A percentile compares a stretch with the other conserved stretches of the same genome.
Conservation (phyloP, 1,284 basidiomycete species). For the Malassezia dermatis region DNA sequence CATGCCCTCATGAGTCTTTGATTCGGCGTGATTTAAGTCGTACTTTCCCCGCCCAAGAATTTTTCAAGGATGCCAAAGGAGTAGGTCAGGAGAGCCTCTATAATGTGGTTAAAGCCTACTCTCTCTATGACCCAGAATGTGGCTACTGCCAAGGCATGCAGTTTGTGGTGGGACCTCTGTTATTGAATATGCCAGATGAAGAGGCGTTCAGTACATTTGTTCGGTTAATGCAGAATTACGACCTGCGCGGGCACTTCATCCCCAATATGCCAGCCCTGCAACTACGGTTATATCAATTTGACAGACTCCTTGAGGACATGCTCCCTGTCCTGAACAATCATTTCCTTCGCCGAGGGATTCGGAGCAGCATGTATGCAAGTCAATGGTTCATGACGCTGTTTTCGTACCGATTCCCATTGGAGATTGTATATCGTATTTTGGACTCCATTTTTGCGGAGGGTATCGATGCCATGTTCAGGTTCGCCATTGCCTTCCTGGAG, state of each 20-base stretch:
- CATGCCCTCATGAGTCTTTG: constrained; percentile 80
- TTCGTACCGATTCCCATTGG: constrained; percentile 70
- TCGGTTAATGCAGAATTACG: constrained; percentile 95
- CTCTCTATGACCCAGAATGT: constrained; percentile 84
- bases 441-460: constrained; percentile 91
- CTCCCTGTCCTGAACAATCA: constrained; percentile 82
- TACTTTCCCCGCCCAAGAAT: constrained; percentile 95
- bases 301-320: constrained; percentile 81
- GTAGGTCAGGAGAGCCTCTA: constrained; percentile 92
- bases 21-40: constrained; percentile 77
- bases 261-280: constrained; percentile 95
- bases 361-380: constrained; percentile 77
- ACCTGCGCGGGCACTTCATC: constrained; percentile 85
- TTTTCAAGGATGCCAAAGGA: constrained; percentile 74
- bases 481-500: constrained; percentile 74
- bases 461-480: constrained; percentile 91
- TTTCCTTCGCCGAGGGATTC: constrained; percentile 80
- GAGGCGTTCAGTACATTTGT: constrained; percentile 93
- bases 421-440: constrained; percentile 87
- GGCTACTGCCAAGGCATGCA: constrained; percentile 86
- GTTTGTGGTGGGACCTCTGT: constrained; percentile 83
- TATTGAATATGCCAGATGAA: constrained; percentile 59
- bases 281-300: constrained; percentile 77
- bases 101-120: constrained; percentile 95
- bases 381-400: constrained; percentile 84